Conservation (phyloP, 805 yeast species). For the Candida dendrica region DNA sequence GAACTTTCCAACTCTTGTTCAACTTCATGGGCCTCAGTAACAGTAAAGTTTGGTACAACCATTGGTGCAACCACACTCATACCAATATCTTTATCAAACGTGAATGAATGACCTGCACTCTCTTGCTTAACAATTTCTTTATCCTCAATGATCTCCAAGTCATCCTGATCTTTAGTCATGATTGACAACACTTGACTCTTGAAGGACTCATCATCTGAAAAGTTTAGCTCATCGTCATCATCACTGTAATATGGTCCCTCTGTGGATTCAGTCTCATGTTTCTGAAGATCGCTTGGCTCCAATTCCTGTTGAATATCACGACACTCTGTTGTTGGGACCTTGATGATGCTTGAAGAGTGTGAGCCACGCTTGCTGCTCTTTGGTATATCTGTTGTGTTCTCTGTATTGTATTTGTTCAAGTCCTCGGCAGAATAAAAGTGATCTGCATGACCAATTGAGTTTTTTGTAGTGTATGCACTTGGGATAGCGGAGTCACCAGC, state of each 20-base stretch:
- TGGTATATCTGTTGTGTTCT: too few species aligned
- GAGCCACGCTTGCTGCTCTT: too few species aligned
- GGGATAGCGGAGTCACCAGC: not conserved
- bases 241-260: not conserved
- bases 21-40: not conserved
- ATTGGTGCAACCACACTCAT: not conserved
- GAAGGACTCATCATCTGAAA: slow-evolving; percentile 12
- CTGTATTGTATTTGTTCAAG: too few species aligned
- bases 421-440: too few species aligned
- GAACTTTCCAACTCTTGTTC: not conserved
- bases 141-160: not conserved
- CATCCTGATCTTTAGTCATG: not conserved
- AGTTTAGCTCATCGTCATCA: not conserved
- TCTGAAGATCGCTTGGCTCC: too few species aligned
- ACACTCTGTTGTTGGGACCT: not conserved
- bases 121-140: too few species aligned
- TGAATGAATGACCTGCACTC: not conserved
- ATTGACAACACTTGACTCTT: slow-evolving; percentile 5
- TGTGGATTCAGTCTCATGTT: not conserved
- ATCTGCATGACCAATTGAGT: not conserved
- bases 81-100: not conserved
- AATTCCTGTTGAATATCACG: too few species aligned
- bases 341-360: not conserved
- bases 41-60: not conserved
- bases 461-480: not conserved